A percentile compares a stretch with the other conserved stretches of the same genome.
Conservation (phyloP, 163 green algal species). For the Chlorella variabilis region DNA sequence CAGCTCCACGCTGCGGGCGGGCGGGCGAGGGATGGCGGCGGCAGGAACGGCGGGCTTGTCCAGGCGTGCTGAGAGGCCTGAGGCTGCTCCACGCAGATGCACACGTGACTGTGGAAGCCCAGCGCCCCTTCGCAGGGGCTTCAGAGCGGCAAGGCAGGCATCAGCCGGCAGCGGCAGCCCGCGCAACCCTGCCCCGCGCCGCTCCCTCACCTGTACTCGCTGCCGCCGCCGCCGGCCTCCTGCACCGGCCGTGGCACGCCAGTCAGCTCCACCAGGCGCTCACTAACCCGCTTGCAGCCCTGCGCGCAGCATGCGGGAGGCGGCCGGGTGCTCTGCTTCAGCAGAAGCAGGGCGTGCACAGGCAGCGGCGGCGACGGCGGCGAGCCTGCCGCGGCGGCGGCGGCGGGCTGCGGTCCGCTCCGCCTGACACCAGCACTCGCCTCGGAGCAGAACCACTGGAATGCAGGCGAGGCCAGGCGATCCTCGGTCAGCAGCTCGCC, state of each 20-base stretch:
- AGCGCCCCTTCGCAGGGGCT: no score
- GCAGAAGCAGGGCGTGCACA: not conserved
- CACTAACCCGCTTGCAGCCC: constrained; percentile 34
- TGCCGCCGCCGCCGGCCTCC: not conserved
- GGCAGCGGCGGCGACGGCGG: not conserved
- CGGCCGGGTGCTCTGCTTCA: no score
- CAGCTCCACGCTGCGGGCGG: constrained; percentile 17
- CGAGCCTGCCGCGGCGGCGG: not conserved
- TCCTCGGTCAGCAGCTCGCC: constrained; percentile 37
- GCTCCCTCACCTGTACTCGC: constrained; percentile 35
- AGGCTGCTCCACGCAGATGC: no score
- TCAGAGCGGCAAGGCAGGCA: no score
- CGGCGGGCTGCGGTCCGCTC: not conserved
- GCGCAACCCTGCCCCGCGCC: no score
- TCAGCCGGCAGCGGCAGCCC: no score
- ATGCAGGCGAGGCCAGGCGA: constrained; percentile 33
- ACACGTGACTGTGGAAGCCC: no score
- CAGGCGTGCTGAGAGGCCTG: no score
- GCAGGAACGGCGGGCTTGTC: not conserved
- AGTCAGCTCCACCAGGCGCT: constrained; percentile 23
- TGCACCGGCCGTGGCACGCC: constrained; percentile 39
- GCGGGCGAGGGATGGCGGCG: not conserved
- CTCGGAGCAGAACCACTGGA: constrained; percentile 54
- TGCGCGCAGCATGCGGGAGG: not conserved
- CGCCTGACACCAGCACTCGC: constrained; percentile 9